Percentiles rank a stretch among this genome's conserved stretches.
Evolutionary conservation across 495 filamentous ascomycete genomes (phyloP).

Genomic region (Podospora sp.): DNA sequence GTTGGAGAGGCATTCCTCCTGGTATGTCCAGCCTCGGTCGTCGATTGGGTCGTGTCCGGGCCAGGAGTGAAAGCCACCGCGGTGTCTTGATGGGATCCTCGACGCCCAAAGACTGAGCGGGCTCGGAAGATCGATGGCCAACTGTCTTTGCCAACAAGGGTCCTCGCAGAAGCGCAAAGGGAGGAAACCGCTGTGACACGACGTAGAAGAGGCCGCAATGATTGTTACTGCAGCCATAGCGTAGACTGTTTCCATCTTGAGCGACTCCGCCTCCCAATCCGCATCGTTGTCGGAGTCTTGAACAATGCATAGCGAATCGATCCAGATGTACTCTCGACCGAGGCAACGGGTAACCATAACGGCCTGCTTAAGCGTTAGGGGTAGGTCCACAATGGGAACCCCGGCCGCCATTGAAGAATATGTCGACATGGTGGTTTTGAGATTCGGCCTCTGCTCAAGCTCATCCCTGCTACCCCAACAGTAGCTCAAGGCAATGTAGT

Average conservation of each 20-base stretch:
- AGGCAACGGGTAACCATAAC: background rate
- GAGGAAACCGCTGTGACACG: constrained; percentile 7
- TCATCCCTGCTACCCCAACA: too few species aligned
- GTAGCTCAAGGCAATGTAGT: too few species aligned
- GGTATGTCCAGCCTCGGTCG: constrained; percentile 12
- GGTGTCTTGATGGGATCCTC: background rate
- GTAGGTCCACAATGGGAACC: too few species aligned
- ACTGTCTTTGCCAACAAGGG: background rate
- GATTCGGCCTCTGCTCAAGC: too few species aligned
- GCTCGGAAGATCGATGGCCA: too few species aligned
- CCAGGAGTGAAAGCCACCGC: constrained; percentile 1
- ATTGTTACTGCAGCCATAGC: constrained; percentile 8
- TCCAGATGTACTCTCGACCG: constrained; percentile 11
- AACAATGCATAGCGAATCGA: too few species aligned
- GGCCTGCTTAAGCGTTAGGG: too few species aligned
- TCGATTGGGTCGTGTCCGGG: background rate
- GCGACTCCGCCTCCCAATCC: constrained; percentile 12
- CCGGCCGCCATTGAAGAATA: too few species aligned
- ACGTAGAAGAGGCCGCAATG: constrained; percentile 8
- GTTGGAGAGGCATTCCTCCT: constrained; percentile 13
- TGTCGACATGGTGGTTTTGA: too few species aligned
- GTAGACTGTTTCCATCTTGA: constrained; percentile 13
- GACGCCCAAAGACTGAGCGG: background rate
- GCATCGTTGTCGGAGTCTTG: constrained; percentile 10
- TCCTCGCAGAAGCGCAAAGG: background rate